Evolutionary conservation across 768 basidiomycete species (phyloP), one percentile per base, ranked within the genome.

Genomic region (Mycena haematopus): DNA sequence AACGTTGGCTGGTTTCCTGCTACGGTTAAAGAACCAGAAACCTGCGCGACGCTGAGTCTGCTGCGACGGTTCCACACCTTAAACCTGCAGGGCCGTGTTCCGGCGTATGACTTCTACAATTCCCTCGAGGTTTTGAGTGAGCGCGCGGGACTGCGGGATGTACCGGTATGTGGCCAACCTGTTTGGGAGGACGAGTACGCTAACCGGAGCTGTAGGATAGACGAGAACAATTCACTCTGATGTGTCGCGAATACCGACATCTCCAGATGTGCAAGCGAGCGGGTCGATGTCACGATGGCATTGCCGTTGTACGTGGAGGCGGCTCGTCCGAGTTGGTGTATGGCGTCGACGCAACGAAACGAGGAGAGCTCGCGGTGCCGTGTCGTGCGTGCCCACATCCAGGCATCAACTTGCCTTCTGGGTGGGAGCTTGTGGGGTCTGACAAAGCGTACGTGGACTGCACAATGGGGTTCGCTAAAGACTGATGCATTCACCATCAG

Each of bases 1-100:
- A 52, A 66, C 17, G 56, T 60, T 15, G 57, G 52, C 13, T 72
- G 71, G 71, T 70, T 56, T 36, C 71, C 73, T 0, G 62, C 70
- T 1, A 72, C 70, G 1, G 63, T 60, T 14, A 44, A 65, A 1
- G 52, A 61, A 15, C 72, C 66, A 6, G 59, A 70, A 50, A 68
- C 68, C 1, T 66, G 58, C 13, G 65, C 71, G 14, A 72, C 70
- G 2, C 55, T 72, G 19, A 44, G 42, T 13, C 33, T 71, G 19
- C 59, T 74, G 6, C 47, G 60, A 0, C 50, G 56, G 14, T 72
- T 73, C 40, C 73, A 72, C 14, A 60, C 51, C 1, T 10, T 68
- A 1, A 71, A 69, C 35, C 51, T 70, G 1, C 63, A 70, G 49
- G 68, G 57, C 2, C 55, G 66, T 2, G 44, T 56, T 17, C 55